phyloP scores from a whole-genome alignment of 2,329 filamentous ascomycete species.

The Zalaria sp. region DNA sequence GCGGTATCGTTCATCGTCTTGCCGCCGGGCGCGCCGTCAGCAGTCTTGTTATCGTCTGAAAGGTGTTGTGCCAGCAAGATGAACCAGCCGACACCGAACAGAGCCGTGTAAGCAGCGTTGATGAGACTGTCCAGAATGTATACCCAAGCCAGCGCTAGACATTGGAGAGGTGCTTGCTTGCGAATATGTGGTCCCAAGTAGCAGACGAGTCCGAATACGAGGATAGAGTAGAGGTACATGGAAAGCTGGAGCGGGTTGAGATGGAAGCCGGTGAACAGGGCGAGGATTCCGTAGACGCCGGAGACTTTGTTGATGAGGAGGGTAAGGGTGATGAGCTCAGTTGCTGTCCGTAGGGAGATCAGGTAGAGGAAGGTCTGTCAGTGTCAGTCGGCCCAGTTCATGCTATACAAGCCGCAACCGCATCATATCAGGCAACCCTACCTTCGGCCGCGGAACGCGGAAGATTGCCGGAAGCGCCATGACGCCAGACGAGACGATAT shows the following conservation, averaged over 20 bases:
- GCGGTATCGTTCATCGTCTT: constrained; percentile 46
- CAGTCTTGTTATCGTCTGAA: constrained; percentile 17
- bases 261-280: constrained; percentile 72
- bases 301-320: constrained; percentile 87
- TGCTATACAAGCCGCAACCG: background rate
- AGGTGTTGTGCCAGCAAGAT: constrained; percentile 51
- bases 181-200: constrained; percentile 70
- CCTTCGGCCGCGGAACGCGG: constrained; percentile 7
- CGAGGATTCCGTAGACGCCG: constrained; percentile 79
- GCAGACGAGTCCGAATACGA: constrained; percentile 52
- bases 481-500: background rate
- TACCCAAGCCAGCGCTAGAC: constrained; percentile 68
- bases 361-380: constrained; percentile 70
- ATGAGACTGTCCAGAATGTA: constrained; percentile 72
- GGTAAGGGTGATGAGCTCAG: constrained; percentile 69
- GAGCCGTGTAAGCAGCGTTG: constrained; percentile 67
- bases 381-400: background rate
- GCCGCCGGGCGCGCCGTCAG: constrained; percentile 27
- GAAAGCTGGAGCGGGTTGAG: constrained; percentile 73
- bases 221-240: constrained; percentile 80
- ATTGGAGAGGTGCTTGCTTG: constrained; percentile 63
- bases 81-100: constrained; percentile 80
- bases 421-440: background rate
- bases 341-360: constrained; percentile 74
- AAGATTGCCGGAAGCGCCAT: constrained; percentile 9